Evolutionary conservation across 495 filamentous ascomycete species (phyloP).

Genomic region (Penicillium silybi): DNA sequence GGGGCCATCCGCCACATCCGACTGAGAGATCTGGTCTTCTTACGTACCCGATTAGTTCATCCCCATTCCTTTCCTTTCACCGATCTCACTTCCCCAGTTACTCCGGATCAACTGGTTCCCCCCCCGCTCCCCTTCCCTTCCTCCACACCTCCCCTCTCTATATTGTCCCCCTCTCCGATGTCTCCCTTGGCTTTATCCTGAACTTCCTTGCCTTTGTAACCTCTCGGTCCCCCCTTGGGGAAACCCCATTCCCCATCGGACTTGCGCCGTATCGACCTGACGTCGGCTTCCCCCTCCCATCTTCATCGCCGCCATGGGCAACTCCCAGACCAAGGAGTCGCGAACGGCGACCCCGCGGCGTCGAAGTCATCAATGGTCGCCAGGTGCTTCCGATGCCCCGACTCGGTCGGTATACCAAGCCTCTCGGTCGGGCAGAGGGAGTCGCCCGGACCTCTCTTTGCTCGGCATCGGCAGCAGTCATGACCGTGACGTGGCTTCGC

Average conservation of each 20-base stretch:
- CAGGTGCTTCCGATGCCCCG: constrained; percentile 31
- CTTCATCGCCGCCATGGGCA: constrained; percentile 47
- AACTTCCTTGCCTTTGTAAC: neutral
- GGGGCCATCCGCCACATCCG: constrained; percentile 21
- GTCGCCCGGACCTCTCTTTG: constrained; percentile 54
- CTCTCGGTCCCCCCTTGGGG: constrained; percentile 15
- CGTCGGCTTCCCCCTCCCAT: constrained; percentile 1
- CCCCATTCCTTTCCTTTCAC: constrained; percentile 5
- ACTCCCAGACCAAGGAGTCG: constrained; percentile 58
- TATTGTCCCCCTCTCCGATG: constrained; percentile 4
- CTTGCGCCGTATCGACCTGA: constrained; percentile 12
- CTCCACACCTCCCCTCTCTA: constrained; percentile 12
- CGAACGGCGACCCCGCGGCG: constrained; percentile 34
- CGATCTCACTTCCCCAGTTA: constrained; percentile 25
- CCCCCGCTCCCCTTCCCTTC: constrained; percentile 13
- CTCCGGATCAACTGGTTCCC: constrained; percentile 14
- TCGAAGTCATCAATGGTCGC: constrained; percentile 36
- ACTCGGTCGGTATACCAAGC: constrained; percentile 38
- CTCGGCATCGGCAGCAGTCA: constrained; percentile 46
- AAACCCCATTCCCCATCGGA: constrained; percentile 11
- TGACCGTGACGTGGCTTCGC: constrained; percentile 38
- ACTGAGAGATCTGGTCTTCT: neutral
- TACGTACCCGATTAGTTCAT: constrained; percentile 9
- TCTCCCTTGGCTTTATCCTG: constrained; percentile 5
- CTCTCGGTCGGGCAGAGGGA: constrained; percentile 44